Conservation (phyloP, 1,139 yeast genomes). For the Scheffersomyces insectosa region DNA sequence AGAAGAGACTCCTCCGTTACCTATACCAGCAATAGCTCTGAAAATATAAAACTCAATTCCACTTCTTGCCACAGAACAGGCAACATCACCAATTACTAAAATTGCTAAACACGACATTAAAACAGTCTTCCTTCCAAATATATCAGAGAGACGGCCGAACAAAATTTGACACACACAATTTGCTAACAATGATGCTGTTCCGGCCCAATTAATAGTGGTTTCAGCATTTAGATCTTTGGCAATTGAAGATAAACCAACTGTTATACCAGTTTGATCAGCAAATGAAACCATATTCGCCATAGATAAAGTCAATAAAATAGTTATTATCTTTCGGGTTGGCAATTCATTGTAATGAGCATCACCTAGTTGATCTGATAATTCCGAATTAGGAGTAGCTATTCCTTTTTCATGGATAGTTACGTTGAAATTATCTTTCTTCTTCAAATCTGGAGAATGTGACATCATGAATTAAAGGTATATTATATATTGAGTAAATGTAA, state of each 20-base stretch:
- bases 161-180: constrained; percentile 45
- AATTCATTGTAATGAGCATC: constrained; percentile 38
- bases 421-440: constrained; percentile 6
- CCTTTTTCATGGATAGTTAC: constrained; percentile 5
- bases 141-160: constrained; percentile 44
- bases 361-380: constrained; percentile 34
- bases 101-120: constrained; percentile 34
- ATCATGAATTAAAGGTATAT: no score
- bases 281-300: constrained; percentile 31
- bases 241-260: constrained; percentile 44
- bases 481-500: no score
- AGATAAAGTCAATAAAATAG: constrained; percentile 28
- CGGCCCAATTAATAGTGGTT: constrained; percentile 48
- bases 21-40: constrained; percentile 46
- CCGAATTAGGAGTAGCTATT: constrained; percentile 2
- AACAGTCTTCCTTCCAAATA: constrained; percentile 46
- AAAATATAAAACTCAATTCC: constrained; percentile 41
- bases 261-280: constrained; percentile 42
- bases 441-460: neutral
- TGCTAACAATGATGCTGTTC: constrained; percentile 47
- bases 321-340: constrained; percentile 30
- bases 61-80: constrained; percentile 41
- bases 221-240: constrained; percentile 38
- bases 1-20: constrained; percentile 47
- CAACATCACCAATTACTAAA: constrained; percentile 41